phyloP scores from a whole-genome alignment of 805 yeast genomes.

The Kregervanrija pseudodelftensis region DNA sequence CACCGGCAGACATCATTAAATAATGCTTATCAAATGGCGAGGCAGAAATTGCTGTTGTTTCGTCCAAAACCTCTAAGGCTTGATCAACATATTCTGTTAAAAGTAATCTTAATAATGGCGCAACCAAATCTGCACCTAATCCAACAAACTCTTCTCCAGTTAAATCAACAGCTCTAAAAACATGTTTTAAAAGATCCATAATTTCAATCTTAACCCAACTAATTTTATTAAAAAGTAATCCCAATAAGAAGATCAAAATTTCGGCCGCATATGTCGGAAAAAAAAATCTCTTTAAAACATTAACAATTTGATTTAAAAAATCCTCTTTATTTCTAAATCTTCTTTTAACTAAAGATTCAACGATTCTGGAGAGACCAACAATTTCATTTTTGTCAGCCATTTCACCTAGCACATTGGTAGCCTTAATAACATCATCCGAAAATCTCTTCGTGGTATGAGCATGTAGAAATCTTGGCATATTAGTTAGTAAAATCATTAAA shows the following conservation, averaged over 20 bases:
- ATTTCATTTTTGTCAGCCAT: conserved; percentile 54
- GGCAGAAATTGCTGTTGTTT: conserved; percentile 78
- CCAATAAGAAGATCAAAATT: conserved; percentile 66
- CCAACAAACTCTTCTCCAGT: conserved; percentile 74
- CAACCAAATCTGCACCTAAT: conserved; percentile 89
- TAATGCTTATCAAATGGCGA: conserved; percentile 88
- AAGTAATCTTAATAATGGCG: conserved; percentile 75
- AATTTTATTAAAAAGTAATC: conserved; percentile 68
- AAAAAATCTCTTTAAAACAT: conserved; percentile 58
- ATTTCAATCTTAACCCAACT: conserved; percentile 79
- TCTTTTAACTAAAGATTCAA: conserved; percentile 68
- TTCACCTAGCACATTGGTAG: conserved; percentile 49
- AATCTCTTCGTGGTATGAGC: conserved; percentile 58
- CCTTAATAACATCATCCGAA: conserved; percentile 39
- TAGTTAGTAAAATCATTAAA: conserved; percentile 65
- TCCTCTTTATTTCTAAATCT: conserved; percentile 88
- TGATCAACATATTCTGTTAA: conserved; percentile 83
- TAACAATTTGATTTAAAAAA: conserved; percentile 72
- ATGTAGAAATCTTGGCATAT: conserved; percentile 78
- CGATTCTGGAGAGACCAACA: conserved; percentile 54
- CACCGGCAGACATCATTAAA: conserved; percentile 85
- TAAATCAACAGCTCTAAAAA: conserved; percentile 74
- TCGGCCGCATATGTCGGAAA: conserved; percentile 73
- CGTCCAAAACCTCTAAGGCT: conserved; percentile 86
- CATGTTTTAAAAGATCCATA: conserved; percentile 62